Evolutionary conservation across 2,329 filamentous ascomycete genomes (phyloP).

Genomic region (Coleophoma crateriformis): DNA sequence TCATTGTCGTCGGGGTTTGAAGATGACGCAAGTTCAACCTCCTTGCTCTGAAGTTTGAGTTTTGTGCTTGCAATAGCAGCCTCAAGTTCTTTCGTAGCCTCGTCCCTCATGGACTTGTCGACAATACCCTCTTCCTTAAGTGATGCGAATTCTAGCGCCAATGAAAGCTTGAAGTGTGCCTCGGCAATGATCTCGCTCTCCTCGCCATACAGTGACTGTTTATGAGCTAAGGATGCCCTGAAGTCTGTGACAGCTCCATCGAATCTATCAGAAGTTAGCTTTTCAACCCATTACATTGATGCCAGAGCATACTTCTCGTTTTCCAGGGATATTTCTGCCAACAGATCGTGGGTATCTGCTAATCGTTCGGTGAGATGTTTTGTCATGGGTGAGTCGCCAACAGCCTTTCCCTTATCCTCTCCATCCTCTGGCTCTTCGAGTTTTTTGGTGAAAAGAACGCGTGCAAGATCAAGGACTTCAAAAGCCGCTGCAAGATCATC

Average conservation of each 20-base stretch:
- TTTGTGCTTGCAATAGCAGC: constrained; percentile 68
- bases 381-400: constrained; percentile 30
- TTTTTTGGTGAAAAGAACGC: constrained; percentile 56
- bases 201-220: constrained; percentile 70
- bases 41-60: constrained; percentile 64
- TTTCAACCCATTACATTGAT: too few relatives aligned
- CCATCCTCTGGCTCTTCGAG: constrained; percentile 41
- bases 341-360: constrained; percentile 87
- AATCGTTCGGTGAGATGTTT: constrained; percentile 76
- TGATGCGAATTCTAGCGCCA: constrained; percentile 90
- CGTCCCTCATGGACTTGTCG: constrained; percentile 64
- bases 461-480: constrained; percentile 77
- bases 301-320: constrained; percentile 63
- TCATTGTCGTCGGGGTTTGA: constrained; percentile 64
- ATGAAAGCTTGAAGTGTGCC: constrained; percentile 91
- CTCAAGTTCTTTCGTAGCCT: constrained; percentile 67
- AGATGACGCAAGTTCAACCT: constrained; percentile 57
- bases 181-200: constrained; percentile 87
- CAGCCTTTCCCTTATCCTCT: constrained; percentile 40
- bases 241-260: constrained; percentile 81
- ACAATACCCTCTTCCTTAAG: constrained; percentile 55
- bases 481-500: constrained; percentile 77
- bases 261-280: constrained; percentile 48
- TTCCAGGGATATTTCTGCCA: constrained; percentile 95
- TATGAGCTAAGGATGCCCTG: constrained; percentile 70